phyloP scores from a whole-genome alignment of 257 asterid species.

The Penstemon barbatus region DNA sequence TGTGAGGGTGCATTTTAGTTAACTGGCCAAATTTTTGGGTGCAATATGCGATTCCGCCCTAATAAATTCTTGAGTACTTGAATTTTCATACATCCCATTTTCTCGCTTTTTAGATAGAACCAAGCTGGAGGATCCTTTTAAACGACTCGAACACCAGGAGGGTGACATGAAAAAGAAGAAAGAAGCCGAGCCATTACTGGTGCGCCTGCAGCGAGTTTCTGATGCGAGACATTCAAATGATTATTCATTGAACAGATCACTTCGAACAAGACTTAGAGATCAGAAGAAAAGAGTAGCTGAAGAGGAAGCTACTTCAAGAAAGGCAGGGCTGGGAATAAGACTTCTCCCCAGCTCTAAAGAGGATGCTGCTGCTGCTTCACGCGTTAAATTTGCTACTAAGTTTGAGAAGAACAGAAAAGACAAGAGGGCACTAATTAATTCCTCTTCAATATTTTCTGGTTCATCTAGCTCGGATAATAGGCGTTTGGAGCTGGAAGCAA shows the following conservation, averaged over 20 bases:
- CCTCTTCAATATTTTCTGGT: constrained; percentile 80
- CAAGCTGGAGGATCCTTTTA: constrained; percentile 84
- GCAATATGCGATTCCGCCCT: too few species aligned
- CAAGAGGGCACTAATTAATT: constrained; percentile 70
- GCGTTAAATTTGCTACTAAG: constrained; percentile 58
- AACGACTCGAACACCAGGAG: constrained; percentile 93
- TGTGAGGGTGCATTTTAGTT: too few species aligned
- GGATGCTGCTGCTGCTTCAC: constrained; percentile 67
- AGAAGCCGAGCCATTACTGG: constrained; percentile 89
- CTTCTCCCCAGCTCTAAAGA: constrained; percentile 74
- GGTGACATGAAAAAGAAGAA: constrained; percentile 87
- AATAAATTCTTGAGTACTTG: background rate
- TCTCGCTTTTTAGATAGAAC: constrained; percentile 50
- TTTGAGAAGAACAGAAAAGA: constrained; percentile 72
- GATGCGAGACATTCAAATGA: constrained; percentile 83
- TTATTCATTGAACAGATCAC: constrained; percentile 78
- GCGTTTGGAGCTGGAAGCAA: constrained; percentile 66
- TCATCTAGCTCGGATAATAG: constrained; percentile 46
- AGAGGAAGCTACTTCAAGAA: constrained; percentile 74
- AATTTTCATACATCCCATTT: background rate
- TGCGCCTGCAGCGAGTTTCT: constrained; percentile 82
- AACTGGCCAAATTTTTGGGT: too few species aligned
- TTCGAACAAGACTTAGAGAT: constrained; percentile 71
- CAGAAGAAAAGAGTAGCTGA: constrained; percentile 90
- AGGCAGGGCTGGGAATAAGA: constrained; percentile 74